These are phyloP conservation scores for Lentinula detonsa DNA, from an alignment of 768 basidiomycete genomes.

Conservation along the genomic window DNA sequence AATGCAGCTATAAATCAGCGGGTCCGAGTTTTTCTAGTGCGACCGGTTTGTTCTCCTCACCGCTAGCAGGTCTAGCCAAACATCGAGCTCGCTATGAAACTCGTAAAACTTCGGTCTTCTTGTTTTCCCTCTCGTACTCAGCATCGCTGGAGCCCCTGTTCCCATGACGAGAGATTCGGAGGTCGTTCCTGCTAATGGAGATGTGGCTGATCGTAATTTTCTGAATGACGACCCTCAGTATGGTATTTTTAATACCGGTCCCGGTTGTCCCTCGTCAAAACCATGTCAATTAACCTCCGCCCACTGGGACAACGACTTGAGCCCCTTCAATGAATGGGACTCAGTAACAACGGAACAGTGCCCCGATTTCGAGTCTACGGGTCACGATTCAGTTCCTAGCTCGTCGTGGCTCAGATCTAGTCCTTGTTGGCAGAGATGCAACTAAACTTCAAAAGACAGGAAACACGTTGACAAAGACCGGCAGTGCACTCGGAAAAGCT, in stretches of 20 bases:
- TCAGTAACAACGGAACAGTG: no score
- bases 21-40: no score
- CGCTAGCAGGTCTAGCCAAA: not conserved
- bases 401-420: not conserved
- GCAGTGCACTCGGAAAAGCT: not conserved
- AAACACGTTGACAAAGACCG: not conserved
- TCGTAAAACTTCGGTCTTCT: not conserved
- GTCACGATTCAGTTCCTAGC: not conserved
- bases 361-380: no score
- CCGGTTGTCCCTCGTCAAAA: not conserved
- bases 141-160: not conserved
- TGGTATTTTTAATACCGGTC: not conserved
- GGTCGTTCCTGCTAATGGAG: not conserved
- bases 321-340: no score
- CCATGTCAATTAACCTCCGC: not conserved
- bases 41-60: not conserved
- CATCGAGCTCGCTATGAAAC: not conserved
- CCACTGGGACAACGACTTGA: not conserved
- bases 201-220: not conserved
- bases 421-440: not conserved
- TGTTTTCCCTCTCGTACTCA: not conserved
- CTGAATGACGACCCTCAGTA: not conserved
- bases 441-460: not conserved
- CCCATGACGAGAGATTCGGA: not conserved
- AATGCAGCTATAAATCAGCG: no score